Base-by-base conservation (phyloP, 2,329 filamentous ascomycete species). In the Dichotomopilus funicola region DNA sequence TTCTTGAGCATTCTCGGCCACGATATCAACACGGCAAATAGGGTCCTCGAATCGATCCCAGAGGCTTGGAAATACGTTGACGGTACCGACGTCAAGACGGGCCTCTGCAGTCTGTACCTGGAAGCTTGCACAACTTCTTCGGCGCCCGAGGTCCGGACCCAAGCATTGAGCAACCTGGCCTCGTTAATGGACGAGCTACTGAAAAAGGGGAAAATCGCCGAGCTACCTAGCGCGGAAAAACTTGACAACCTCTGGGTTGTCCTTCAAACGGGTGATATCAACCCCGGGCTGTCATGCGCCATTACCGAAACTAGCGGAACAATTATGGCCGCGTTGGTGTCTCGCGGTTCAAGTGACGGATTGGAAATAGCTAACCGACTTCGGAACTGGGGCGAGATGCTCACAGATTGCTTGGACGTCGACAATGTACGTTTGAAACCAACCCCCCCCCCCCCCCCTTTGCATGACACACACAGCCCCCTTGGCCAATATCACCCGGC, bases 161-260 rank as follows among this genome's bases (percentile, higher is more conserved):
- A 73, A 5, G 75, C 78, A 0, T 63, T 83, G 9, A 64, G 71
- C 10, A 78, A 78, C 46, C 71, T 84, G 4, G 74, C 75, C 0
- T 64, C 67, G 3, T 60, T 76, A 4, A 59, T 83, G 42, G 76
- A 81, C 46, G 58, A 63, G 6, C 61, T 74, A 1, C 60, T 80
- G 5, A 45, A 59, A 27, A 60, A 63, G 0, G 62, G 54, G 1
- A 61, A 61, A 1, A 34, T 69, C 2, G 59, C 61, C 2, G 53
- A 62, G 9, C 58, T 78, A 5, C 70, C 73, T 1, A 49, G 66
- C 1, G 60, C 64, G 4, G 62, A 69, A 49, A 61, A 65, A 0
- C 67, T 81, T 34, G 59, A 66, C 3, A 56, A 64, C 9, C 63
- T 80, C 10, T 80, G 78, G 77, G 60, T 60, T 3, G n/a, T 43